Conservation (phyloP, 129 eudicot species). For the Flaveria trinervia region DNA sequence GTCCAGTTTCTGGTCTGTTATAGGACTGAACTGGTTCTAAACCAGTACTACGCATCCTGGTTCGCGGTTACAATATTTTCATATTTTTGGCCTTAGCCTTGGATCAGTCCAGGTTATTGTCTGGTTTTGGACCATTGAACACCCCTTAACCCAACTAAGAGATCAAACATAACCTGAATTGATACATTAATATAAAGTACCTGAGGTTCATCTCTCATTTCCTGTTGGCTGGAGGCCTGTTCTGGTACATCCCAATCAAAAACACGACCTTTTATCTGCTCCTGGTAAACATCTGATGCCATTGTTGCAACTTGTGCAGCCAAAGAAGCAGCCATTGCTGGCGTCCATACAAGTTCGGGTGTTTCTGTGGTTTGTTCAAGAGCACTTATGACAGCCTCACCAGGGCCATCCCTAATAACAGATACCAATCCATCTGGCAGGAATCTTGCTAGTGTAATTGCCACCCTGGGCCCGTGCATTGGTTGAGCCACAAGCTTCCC, state of each 20-base stretch:
- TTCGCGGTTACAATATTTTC: not conserved
- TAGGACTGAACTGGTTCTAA: not conserved
- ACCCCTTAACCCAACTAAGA: not conserved
- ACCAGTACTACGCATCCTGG: not conserved
- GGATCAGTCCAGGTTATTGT: not conserved
- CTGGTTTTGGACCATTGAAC: not conserved
- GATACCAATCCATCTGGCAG: conserved; percentile 97
- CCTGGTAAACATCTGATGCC: conserved; percentile 86
- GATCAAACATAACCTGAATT: not conserved
- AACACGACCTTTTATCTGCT: conserved; percentile 90
- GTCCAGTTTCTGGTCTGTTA: not conserved
- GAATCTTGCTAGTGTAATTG: conserved; percentile 86
- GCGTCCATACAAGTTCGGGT: conserved; percentile 99
- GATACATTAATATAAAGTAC: conserved; percentile 38
- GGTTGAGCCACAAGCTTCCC: conserved; percentile 96
- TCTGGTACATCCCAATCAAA: conserved; percentile 99
- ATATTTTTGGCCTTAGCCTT: not conserved
- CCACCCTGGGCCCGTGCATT: conserved; percentile 99
- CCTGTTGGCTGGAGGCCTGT: conserved; percentile 85
- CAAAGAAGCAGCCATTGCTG: conserved; percentile 97
- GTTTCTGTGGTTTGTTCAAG: conserved; percentile 97
- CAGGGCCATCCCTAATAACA: conserved; percentile 89
- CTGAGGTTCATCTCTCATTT: conserved; percentile 99
- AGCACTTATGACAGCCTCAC: conserved; percentile 94
- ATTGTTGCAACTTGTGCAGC: conserved; percentile 97